phyloP scores from a whole-genome alignment of 1,284 basidiomycete species.

The Cutaneotrichosporon daszewskae region DNA sequence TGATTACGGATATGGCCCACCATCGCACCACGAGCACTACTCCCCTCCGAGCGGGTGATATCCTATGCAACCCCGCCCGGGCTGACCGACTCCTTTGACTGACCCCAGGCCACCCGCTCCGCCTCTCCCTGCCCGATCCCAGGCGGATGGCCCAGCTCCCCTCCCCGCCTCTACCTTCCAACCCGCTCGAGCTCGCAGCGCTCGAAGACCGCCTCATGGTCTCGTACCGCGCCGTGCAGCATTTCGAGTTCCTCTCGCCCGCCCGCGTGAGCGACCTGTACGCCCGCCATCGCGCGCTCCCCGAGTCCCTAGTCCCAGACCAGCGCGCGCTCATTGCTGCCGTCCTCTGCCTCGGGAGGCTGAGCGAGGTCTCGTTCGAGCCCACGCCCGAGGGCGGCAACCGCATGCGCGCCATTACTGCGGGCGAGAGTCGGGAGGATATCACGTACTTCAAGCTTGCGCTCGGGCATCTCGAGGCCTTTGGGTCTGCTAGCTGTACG shows the following conservation, averaged over 20 bases:
- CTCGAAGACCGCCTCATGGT: slow-evolving; percentile 15
- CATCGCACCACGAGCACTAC: no score
- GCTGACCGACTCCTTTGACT: no score
- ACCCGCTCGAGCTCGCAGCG: slow-evolving; percentile 3
- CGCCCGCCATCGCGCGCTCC: slow-evolving; percentile 17
- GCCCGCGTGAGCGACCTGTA: slow-evolving; percentile 16
- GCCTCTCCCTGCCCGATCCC: slow-evolving; percentile 13
- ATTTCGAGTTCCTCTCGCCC: slow-evolving; percentile 13
- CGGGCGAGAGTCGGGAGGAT: slow-evolving; percentile 19
- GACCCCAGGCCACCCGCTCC: slow-evolving; percentile 12
- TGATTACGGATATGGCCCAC: no score
- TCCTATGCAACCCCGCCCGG: no score
- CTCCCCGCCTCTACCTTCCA: slow-evolving; percentile 4
- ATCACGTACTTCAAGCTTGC: slow-evolving; percentile 27
- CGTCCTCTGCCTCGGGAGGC: slow-evolving; percentile 18
- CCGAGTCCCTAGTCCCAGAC: slow-evolving; percentile 20
- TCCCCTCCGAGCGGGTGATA: no score
- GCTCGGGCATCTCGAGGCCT: slow-evolving; percentile 19
- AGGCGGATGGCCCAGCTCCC: slow-evolving; percentile 1
- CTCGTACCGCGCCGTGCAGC: slow-evolving; percentile 13
- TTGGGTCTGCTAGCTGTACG: slow-evolving; percentile 16
- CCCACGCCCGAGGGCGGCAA: not conserved
- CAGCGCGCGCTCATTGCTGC: slow-evolving; percentile 24
- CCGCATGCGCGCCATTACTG: slow-evolving; percentile 5
- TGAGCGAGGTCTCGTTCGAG: slow-evolving; percentile 13